Base-by-base conservation (phyloP, 2,329 filamentous ascomycete species). In the Penicillium sp. region DNA sequence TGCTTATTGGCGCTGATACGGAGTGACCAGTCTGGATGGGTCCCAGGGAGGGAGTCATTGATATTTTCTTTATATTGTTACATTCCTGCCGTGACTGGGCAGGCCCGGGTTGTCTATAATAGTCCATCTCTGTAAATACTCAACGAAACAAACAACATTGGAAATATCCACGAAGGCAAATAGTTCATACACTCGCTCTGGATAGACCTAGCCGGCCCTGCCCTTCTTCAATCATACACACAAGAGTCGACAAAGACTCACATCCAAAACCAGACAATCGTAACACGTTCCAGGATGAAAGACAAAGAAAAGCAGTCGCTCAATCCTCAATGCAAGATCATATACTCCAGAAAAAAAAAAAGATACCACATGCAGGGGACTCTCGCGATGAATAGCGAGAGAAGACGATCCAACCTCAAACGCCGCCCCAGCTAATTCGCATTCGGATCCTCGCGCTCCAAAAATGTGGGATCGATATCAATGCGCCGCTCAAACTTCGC, bases 401-500 rank as follows among this genome's bases (percentile, higher is more conserved):
- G 21, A 23, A 23, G 21, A 7, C 21, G 11, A 23, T 23, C 7
- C 21, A 23, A 7, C 21, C 21, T n/a, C n/a, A n/a, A n/a, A n/a
- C n/a, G n/a, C 21, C 11, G 21, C 26, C 27, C n/a, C 14, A 0
- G 0, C 31, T 37, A 50, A 58, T 11, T 43, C 9, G 56, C 51
- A 48, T 46, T 57, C 13, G 74, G 72, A 50, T 79, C 78, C 40
- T 76, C 79, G 56, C 83, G 80, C 68, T 97, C 90, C 53, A 98
- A 71, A 63, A 98, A 98, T 5, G 80, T 79, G 0, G 93, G 91
- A 69, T 98, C 93, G 50, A 80, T 77, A 56, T 90, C 84, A 26
- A 98, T 78, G 60, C 83, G 84, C 46, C 80, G 79, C 72, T 98
- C 91, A 69, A 98, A 98, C 68, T 96, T 97, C 45, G 76, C 78